Evolutionary conservation across 495 filamentous ascomycete species (phyloP).

Genomic region (Podospora tetraspora): DNA sequence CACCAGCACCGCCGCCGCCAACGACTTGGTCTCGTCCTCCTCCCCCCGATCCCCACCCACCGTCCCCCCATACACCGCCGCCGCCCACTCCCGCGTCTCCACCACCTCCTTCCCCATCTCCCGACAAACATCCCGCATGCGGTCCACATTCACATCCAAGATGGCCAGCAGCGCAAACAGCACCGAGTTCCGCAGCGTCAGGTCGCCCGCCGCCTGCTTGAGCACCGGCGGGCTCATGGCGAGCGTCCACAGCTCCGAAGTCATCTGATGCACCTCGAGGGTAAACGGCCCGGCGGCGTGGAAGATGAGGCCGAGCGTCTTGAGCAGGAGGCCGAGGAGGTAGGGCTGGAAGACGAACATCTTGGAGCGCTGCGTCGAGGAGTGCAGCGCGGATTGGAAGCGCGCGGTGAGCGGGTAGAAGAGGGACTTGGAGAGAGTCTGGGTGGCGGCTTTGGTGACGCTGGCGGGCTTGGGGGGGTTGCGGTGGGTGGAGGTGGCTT

Average conservation of each 20-base stretch:
- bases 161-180: conserved; percentile 75
- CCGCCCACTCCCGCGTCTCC: conserved; percentile 50
- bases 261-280: conserved; percentile 59
- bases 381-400: conserved; percentile 49
- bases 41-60: conserved; percentile 46
- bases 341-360: conserved; percentile 54
- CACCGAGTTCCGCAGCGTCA: conserved; percentile 62
- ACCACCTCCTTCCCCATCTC: conserved; percentile 51
- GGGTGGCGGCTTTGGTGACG: conserved; percentile 69
- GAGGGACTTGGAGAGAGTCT: conserved; percentile 67
- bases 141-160: conserved; percentile 76
- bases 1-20: conserved; percentile 81
- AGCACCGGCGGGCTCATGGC: conserved; percentile 43
- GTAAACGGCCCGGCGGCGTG: conserved; percentile 62
- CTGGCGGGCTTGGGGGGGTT: conserved; percentile 55
- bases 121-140: conserved; percentile 68
- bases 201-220: conserved; percentile 48
- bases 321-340: conserved; percentile 56
- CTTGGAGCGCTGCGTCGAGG: conserved; percentile 34
- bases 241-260: conserved; percentile 63
- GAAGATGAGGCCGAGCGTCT: conserved; percentile 60
- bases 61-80: conserved; percentile 35
- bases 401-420: conserved; percentile 71
- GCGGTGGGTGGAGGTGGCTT: conserved; percentile 21
- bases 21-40: conserved; percentile 58